Conservation (phyloP, 1,284 basidiomycete genomes). For the Sanghuangporus baumii region DNA sequence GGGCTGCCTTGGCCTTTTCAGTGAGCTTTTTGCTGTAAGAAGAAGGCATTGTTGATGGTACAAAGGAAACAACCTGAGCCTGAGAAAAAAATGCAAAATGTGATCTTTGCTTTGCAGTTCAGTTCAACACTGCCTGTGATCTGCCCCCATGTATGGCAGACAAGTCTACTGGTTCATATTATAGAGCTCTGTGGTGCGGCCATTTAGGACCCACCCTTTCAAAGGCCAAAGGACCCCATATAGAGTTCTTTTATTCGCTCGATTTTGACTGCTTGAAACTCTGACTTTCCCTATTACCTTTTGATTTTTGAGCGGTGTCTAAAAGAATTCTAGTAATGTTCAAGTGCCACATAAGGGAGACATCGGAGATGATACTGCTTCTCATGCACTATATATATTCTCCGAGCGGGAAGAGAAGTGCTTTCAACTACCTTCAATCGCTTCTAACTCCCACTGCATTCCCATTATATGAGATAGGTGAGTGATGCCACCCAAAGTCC, state of each 20-base stretch:
- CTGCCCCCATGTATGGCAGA: neutral
- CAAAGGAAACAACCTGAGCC: too few relatives aligned
- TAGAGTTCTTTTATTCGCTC: too few relatives aligned
- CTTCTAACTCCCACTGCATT: neutral
- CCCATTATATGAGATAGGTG: neutral
- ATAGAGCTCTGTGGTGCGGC: neutral
- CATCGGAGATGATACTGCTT: neutral
- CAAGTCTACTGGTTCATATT: neutral
- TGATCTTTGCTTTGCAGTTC: neutral
- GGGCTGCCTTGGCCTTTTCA: neutral
- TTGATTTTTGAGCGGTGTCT: too few relatives aligned
- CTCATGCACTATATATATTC: neutral
- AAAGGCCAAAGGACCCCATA: neutral
- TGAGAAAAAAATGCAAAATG: too few relatives aligned
- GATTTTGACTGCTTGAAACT: too few relatives aligned
- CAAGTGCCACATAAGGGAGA: neutral
- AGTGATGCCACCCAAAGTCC: neutral
- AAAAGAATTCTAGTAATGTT: neutral
- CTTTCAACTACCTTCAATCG: neutral
- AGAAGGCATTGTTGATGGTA: neutral
- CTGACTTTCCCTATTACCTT: too few relatives aligned
- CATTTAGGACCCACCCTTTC: neutral
- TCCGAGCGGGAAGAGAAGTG: neutral
- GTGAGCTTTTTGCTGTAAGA: neutral
- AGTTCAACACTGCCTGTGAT: neutral